phyloP scores from a whole-genome alignment of 495 filamentous ascomycete species.

The Daldinia vernicosa region DNA sequence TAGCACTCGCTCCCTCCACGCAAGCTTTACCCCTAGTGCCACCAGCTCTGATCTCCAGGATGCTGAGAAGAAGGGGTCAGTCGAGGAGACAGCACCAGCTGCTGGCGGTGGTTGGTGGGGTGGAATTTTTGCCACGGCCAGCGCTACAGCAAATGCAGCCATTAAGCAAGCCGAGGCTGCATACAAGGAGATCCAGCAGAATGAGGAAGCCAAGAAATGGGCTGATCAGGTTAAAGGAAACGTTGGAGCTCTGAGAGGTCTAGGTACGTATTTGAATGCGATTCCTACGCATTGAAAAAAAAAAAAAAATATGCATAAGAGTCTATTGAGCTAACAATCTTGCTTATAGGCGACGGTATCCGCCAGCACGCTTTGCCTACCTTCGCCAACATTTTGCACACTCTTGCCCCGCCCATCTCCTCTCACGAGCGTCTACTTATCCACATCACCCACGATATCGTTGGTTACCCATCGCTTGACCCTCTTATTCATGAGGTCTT shows the following conservation, averaged over 20 bases:
- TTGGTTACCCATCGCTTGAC: conserved; percentile 93
- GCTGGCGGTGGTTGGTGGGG: conserved; percentile 89
- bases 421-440: conserved; percentile 98
- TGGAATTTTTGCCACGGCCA: conserved; percentile 72
- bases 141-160: conserved; percentile 75
- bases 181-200: conserved; percentile 93
- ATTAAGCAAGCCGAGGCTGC: conserved; percentile 94
- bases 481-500: conserved; percentile 93
- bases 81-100: conserved; percentile 49
- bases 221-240: conserved; percentile 94
- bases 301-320: background rate
- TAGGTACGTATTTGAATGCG: conserved; percentile 67
- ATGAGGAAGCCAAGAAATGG: conserved; percentile 96
- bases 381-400: conserved; percentile 92
- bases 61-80: conserved; percentile 58
- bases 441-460: conserved; percentile 94
- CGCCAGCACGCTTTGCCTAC: conserved; percentile 89
- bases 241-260: conserved; percentile 78
- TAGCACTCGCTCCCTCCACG: conserved; percentile 71
- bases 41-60: conserved; percentile 62
- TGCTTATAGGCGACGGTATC: conserved; percentile 80
- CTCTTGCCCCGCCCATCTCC: conserved; percentile 94
- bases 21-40: conserved; percentile 64
- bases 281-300: background rate
- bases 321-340: conserved; percentile 29